Percentiles rank a stretch among this genome's conserved stretches.
These are phyloP conservation scores for Botryotinia globosa DNA, from an alignment of 2,329 filamentous ascomycete genomes.

Conservation along the genomic window DNA sequence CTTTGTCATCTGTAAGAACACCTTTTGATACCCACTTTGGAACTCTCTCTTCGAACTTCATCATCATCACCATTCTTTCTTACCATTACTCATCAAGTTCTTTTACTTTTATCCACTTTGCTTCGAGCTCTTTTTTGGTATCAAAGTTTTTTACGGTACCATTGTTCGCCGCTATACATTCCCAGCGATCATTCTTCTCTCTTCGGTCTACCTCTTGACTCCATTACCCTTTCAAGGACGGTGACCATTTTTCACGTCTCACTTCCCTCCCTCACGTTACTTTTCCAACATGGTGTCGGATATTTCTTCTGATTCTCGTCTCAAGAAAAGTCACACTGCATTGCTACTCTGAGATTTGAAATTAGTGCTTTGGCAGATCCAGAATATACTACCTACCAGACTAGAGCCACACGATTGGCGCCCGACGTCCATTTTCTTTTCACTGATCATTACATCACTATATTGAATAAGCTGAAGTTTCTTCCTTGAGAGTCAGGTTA, in stretches of 20 bases:
- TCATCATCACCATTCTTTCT: not conserved
- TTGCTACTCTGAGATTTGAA: not conserved
- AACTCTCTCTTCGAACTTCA: not conserved
- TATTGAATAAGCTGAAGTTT: not conserved
- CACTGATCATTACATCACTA: not conserved
- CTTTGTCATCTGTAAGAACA: slow-evolving; percentile 11
- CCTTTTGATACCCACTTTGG: slow-evolving; percentile 2
- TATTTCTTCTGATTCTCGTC: no score
- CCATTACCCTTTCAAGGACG: not conserved
- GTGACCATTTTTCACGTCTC: not conserved
- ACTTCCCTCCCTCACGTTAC: not conserved
- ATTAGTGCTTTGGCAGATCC: not conserved
- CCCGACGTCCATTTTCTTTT: not conserved
- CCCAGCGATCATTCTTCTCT: not conserved
- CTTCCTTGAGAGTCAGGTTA: not conserved
- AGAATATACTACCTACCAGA: not conserved
- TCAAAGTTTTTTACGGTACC: not conserved
- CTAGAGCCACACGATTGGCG: not conserved
- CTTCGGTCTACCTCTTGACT: not conserved
- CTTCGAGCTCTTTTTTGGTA: not conserved
- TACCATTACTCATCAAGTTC: not conserved
- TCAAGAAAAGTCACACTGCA: not conserved
- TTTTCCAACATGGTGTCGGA: not conserved
- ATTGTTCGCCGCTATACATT: not conserved
- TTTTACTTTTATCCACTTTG: not conserved